These are phyloP conservation scores for Fusarium sororula DNA, from an alignment of 2,329 filamentous ascomycete genomes.

Conservation along the genomic window DNA sequence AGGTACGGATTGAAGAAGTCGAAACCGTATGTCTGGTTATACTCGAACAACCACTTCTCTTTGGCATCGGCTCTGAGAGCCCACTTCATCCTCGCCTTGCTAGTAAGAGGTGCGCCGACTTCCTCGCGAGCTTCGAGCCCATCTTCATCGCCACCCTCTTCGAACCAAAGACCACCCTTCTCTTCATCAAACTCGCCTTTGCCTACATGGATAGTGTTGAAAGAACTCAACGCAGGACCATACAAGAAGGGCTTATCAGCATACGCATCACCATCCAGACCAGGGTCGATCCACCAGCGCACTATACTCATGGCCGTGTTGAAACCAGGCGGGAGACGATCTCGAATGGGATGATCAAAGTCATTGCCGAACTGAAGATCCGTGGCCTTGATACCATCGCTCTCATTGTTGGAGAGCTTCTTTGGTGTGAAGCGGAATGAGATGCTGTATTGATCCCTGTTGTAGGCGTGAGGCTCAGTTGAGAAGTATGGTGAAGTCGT, in stretches of 20 bases:
- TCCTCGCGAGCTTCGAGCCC: constrained; percentile 57
- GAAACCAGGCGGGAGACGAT: constrained; percentile 87
- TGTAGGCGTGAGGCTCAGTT: constrained; percentile 69
- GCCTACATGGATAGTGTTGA: constrained; percentile 80
- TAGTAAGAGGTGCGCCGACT: constrained; percentile 61
- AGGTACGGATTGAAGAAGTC: constrained; percentile 93
- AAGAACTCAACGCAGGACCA: constrained; percentile 80
- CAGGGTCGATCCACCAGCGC: constrained; percentile 90
- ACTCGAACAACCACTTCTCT: constrained; percentile 64
- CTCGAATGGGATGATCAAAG: constrained; percentile 89
- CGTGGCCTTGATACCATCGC: constrained; percentile 67
- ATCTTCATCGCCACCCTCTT: constrained; percentile 71
- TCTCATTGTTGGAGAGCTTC: constrained; percentile 37
- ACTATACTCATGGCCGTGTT: constrained; percentile 85
- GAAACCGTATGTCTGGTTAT: constrained; percentile 60
- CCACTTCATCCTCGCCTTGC: constrained; percentile 68
- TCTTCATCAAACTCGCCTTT: constrained; percentile 56
- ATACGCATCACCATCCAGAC: constrained; percentile 88
- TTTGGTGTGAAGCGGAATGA: constrained; percentile 82
- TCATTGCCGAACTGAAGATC: constrained; percentile 94
- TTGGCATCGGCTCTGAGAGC: constrained; percentile 60
- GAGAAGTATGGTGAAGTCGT: constrained; percentile 80
- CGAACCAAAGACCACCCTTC: constrained; percentile 65
- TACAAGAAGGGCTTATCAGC: constrained; percentile 88
- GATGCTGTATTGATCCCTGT: constrained; percentile 85